Evolutionary conservation across 2,329 filamentous ascomycete species (phyloP).

Genomic region (Talaromyces sp.): DNA sequence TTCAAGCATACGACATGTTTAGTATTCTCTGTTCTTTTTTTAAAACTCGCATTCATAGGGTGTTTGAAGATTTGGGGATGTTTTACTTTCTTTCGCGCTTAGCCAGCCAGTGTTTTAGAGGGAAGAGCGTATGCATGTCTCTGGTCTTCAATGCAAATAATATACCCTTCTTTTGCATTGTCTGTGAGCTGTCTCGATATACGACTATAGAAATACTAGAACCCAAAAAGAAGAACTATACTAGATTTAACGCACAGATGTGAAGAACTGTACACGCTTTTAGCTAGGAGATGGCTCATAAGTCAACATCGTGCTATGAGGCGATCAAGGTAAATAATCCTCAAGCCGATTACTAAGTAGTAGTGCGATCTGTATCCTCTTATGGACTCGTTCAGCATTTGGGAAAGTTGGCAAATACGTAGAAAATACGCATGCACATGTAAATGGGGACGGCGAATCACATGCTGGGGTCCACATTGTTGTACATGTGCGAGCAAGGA

Average conservation of each 20-base stretch:
- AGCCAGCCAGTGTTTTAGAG: conserved; percentile 1
- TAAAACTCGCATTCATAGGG: background rate
- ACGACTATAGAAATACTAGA: background rate
- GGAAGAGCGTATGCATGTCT: background rate
- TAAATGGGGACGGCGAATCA: background rate
- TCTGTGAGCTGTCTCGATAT: background rate
- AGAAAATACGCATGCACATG: background rate
- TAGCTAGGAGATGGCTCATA: background rate
- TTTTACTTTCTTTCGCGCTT: background rate
- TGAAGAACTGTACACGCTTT: background rate
- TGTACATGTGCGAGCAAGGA: background rate
- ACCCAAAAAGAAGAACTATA: too few species aligned
- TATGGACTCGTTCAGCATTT: background rate
- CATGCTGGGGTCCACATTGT: background rate
- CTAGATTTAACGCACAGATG: too few species aligned
- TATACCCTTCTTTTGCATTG: conserved; percentile 7
- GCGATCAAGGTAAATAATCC: background rate
- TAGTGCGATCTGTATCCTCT: background rate
- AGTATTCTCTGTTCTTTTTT: background rate
- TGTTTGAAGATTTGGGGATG: conserved; percentile 8
- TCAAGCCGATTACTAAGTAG: background rate
- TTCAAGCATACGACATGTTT: background rate
- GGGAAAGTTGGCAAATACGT: background rate
- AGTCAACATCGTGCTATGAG: background rate
- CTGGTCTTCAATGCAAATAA: background rate